phyloP scores from a whole-genome alignment of 2,329 filamentous ascomycete species.

The Ophiostoma ips region DNA sequence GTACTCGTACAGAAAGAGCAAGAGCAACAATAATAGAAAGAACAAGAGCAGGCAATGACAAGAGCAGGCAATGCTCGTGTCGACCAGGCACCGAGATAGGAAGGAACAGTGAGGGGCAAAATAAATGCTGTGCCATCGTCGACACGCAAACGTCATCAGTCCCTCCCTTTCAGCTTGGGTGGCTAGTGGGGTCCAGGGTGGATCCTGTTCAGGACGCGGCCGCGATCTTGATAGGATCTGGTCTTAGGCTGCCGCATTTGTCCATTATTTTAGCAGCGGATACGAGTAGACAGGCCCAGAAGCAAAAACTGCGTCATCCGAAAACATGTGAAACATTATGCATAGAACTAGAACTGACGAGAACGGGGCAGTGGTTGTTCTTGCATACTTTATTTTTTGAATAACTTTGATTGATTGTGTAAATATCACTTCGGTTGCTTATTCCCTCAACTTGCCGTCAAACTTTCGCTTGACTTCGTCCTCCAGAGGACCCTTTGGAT shows the following conservation, averaged over 20 bases:
- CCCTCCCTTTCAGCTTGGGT: neutral
- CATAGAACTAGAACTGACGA: neutral
- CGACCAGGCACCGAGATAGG: neutral
- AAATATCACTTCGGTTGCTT: neutral
- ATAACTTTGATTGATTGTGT: no score
- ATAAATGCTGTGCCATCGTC: neutral
- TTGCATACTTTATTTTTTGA: neutral
- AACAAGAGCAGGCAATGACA: neutral
- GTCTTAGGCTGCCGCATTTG: no score
- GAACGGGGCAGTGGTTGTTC: no score
- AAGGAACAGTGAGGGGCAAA: neutral
- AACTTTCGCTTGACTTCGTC: constrained; percentile 48
- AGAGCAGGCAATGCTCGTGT: neutral
- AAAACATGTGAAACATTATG: neutral
- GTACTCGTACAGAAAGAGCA: neutral
- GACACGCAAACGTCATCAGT: neutral
- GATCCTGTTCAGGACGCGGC: no score
- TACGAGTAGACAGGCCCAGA: no score
- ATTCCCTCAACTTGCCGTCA: constrained; percentile 7
- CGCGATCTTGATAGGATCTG: no score
- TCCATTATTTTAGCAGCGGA: no score
- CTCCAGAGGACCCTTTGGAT: constrained; percentile 52
- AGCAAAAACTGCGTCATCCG: neutral
- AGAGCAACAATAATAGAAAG: neutral
- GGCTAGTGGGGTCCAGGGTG: neutral